phyloP scores from a whole-genome alignment of 164 flowering plant genomes.

The Litsea cubeba region DNA sequence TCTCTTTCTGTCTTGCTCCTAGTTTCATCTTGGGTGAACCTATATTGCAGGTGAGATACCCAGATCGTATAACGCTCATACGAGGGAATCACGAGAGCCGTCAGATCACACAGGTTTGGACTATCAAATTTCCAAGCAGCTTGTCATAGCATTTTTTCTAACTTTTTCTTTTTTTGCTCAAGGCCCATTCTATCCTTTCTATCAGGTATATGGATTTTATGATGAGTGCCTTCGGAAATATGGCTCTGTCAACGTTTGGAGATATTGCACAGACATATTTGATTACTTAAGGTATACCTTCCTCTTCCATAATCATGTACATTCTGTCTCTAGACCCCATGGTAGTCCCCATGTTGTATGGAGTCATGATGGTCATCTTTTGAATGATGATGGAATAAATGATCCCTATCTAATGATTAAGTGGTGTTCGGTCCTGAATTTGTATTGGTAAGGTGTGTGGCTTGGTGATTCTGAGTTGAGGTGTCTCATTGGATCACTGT shows the following conservation, averaged over 20 bases:
- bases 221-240: constrained; percentile 97
- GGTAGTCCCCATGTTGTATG: neutral
- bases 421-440: no score
- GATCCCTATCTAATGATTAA: no score
- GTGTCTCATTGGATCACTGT: no score
- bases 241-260: constrained; percentile 99
- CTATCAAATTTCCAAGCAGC: neutral
- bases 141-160: neutral
- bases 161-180: neutral
- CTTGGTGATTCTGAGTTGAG: no score
- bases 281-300: constrained; percentile 83
- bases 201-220: constrained; percentile 97
- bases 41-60: constrained; percentile 79
- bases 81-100: constrained; percentile 99
- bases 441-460: no score
- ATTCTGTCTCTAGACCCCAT: neutral
- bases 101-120: constrained; percentile 92
- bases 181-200: constrained; percentile 10
- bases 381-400: neutral
- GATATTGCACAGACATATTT: constrained; percentile 98
- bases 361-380: neutral
- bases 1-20: neutral
- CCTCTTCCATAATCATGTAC: neutral
- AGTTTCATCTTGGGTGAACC: constrained; percentile 3
- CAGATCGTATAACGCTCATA: constrained; percentile 96